Evolutionary conservation across 345 rosid genomes (phyloP).

Genomic region (Crucihimalaya himalaica): DNA sequence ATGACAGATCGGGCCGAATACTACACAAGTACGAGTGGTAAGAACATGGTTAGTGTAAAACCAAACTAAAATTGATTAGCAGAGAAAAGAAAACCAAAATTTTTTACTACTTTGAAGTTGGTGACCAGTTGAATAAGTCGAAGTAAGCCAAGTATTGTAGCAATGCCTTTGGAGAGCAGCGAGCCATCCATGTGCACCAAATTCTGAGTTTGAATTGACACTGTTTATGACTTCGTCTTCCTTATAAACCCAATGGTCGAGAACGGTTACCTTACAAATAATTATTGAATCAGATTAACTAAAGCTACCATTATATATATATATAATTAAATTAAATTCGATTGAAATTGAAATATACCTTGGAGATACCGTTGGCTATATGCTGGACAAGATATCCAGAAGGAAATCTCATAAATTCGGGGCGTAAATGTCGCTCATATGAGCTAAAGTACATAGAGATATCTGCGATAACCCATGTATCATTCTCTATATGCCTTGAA

Average conservation of each 20-base stretch:
- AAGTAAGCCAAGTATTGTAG: conserved; percentile 10
- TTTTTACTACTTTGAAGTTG: not conserved
- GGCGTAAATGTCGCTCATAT: conserved; percentile 22
- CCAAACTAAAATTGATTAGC: not conserved
- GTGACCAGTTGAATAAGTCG: not conserved
- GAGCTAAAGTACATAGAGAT: conserved; percentile 47
- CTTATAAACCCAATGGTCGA: conserved; percentile 60
- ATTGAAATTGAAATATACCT: conserved; percentile 42
- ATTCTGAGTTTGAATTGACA: conserved; percentile 37
- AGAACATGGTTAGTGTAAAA: not conserved
- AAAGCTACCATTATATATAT: not conserved
- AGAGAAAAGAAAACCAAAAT: not conserved
- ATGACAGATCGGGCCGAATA: conserved; percentile 35
- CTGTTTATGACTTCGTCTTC: conserved; percentile 37
- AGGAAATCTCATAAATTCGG: conserved; percentile 56
- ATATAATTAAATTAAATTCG: not conserved
- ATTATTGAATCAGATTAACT: not conserved
- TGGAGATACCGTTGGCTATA: conserved; percentile 48
- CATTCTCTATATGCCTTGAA: conserved; percentile 52
- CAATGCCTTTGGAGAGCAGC: conserved; percentile 48
- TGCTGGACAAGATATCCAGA: conserved; percentile 69
- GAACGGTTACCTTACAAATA: conserved; percentile 56
- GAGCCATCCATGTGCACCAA: conserved; percentile 62
- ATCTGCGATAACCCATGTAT: conserved; percentile 69
- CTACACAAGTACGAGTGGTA: conserved; percentile 22